These are phyloP conservation scores for Colletotrichum sublineola DNA, from an alignment of 2,329 filamentous ascomycete genomes.

Conservation along the genomic window DNA sequence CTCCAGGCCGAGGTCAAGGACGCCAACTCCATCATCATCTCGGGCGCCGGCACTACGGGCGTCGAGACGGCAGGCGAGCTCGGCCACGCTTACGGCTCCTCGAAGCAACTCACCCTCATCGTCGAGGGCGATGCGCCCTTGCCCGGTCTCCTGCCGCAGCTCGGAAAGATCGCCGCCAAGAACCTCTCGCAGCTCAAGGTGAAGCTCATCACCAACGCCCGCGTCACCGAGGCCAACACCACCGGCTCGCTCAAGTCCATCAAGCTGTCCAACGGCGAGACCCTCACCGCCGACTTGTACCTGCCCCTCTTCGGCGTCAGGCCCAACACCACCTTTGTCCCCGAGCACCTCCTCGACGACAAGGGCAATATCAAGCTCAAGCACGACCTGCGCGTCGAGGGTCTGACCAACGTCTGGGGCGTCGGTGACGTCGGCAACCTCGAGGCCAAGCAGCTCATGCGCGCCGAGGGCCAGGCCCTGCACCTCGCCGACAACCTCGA, in stretches of 20 bases:
- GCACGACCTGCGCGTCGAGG: conserved; percentile 45
- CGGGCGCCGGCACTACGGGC: conserved; percentile 55
- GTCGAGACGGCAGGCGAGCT: conserved; percentile 56
- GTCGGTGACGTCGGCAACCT: conserved; percentile 48
- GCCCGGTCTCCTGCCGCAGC: conserved; percentile 44
- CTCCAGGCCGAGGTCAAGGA: conserved; percentile 46
- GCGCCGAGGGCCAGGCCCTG: conserved; percentile 51
- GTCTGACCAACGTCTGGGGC: conserved; percentile 46
- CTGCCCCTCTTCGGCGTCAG: conserved; percentile 49
- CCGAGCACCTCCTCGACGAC: conserved; percentile 45
- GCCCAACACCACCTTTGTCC: conserved; percentile 48
- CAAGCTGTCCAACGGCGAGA: conserved; percentile 50
- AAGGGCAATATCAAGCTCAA: conserved; percentile 45
- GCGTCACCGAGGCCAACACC: conserved; percentile 50
- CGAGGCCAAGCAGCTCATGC: conserved; percentile 43
- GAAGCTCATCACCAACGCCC: conserved; percentile 55
- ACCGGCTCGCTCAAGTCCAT: conserved; percentile 48
- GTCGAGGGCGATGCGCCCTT: conserved; percentile 40
- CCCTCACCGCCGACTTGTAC: conserved; percentile 48
- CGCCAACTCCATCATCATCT: conserved; percentile 54
- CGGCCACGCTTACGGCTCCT: conserved; percentile 48
- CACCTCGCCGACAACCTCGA: conserved; percentile 54
- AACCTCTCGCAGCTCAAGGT: conserved; percentile 61
- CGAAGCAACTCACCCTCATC: conserved; percentile 47
- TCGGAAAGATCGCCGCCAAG: conserved; percentile 54